A percentile compares a stretch with the other conserved stretches of the same genome.
These are phyloP conservation scores for Dictyostelium capitatum DNA, from an alignment of 78 protist genomes.

Conservation along the genomic window DNA sequence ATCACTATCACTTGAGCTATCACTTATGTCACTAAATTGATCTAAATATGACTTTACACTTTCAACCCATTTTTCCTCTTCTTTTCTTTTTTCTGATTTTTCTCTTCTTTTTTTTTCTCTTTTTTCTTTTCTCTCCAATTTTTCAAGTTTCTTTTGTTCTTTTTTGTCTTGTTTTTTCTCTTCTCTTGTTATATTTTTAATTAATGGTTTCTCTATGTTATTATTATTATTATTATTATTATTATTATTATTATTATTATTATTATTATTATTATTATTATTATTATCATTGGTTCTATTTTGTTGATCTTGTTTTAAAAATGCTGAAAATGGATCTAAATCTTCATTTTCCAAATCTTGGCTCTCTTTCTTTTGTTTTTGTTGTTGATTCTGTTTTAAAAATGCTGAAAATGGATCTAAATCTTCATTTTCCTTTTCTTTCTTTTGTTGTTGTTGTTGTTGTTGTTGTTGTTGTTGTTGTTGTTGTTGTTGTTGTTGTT, in stretches of 20 bases:
- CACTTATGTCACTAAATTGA: constrained; percentile 41
- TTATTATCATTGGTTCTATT: background rate
- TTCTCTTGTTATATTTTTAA: constrained; percentile 6
- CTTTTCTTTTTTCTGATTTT: constrained; percentile 2
- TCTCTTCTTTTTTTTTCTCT: background rate
- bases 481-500: too few relatives aligned
- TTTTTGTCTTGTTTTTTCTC: background rate
- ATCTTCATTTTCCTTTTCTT: background rate
- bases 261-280: background rate
- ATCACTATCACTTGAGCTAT: background rate
- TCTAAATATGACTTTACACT: constrained; percentile 61
- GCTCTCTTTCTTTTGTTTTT: background rate
- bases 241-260: background rate
- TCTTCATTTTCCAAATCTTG: background rate
- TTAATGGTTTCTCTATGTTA: background rate
- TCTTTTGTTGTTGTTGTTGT: background rate
- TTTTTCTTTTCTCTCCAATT: background rate
- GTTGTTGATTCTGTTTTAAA: background rate
- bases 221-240: background rate
- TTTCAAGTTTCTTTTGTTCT: background rate
- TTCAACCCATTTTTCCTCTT: constrained; percentile 57
- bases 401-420: constrained; percentile 9
- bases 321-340: constrained; percentile 58
- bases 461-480: too few relatives aligned
- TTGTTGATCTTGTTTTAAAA: constrained; percentile 26